phyloP scores from a whole-genome alignment of 352 stramenopile species.

The Pythium biforme region DNA sequence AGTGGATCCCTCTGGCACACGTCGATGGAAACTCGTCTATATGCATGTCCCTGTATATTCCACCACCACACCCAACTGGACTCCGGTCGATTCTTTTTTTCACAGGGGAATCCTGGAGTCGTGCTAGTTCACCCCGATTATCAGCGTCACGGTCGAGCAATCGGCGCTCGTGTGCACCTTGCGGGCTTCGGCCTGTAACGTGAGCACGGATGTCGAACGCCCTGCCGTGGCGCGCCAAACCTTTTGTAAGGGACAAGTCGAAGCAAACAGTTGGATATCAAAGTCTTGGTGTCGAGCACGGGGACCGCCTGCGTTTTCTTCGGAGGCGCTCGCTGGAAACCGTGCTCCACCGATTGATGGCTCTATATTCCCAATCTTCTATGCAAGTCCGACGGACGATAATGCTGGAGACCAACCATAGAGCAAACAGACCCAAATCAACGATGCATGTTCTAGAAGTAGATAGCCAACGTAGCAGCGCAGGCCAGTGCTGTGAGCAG shows the following conservation, averaged over 20 bases:
- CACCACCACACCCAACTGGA: slow-evolving; percentile 58
- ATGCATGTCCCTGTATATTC: background rate
- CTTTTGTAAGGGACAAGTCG: slow-evolving; percentile 85
- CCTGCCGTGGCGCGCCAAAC: background rate
- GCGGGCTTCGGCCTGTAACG: slow-evolving; percentile 6
- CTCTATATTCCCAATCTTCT: slow-evolving; percentile 93
- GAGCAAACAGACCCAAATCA: slow-evolving; percentile 65
- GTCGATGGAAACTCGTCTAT: too few species aligned
- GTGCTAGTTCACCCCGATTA: slow-evolving; percentile 80
- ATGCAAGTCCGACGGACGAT: slow-evolving; percentile 83
- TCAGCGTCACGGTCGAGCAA: slow-evolving; percentile 6
- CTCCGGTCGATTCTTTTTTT: slow-evolving; percentile 78
- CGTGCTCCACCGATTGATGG: slow-evolving; percentile 86
- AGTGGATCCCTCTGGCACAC: background rate
- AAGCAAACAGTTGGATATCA: slow-evolving; percentile 89
- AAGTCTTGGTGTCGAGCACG: slow-evolving; percentile 88
- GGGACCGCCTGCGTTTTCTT: slow-evolving; percentile 51
- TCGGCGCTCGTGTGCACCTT: background rate
- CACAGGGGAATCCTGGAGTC: slow-evolving; percentile 85
- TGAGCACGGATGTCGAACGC: background rate
- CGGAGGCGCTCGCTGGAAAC: slow-evolving; percentile 51
- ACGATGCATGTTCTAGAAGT: background rate
- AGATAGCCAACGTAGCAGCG: too few species aligned
- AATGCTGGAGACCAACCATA: slow-evolving; percentile 91
- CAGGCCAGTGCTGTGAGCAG: too few species aligned